phyloP scores from a whole-genome alignment of 2,329 filamentous ascomycete species.

The Hypoxylon sp. region DNA sequence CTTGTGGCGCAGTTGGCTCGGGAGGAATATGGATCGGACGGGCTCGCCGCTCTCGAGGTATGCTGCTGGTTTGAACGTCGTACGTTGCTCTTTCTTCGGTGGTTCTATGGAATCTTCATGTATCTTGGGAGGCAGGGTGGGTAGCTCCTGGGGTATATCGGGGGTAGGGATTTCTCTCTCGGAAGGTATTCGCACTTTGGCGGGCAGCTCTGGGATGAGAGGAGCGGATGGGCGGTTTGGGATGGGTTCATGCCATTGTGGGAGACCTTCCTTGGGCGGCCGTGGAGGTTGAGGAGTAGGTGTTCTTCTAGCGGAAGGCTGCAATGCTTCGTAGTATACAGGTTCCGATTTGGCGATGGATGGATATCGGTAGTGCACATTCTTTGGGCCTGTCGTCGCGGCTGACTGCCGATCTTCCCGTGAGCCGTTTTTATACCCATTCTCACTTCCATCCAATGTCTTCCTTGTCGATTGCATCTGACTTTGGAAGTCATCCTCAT shows the following conservation, averaged over 20 bases:
- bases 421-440: constrained; percentile 41
- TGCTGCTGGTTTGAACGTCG: constrained; percentile 84
- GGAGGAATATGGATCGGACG: constrained; percentile 87
- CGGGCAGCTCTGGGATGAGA: constrained; percentile 44
- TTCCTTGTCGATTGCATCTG: constrained; percentile 64
- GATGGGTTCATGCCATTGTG: constrained; percentile 10
- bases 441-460: constrained; percentile 50
- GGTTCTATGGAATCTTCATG: constrained; percentile 35
- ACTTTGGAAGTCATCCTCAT: constrained; percentile 56
- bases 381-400: constrained; percentile 12
- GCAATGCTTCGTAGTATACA: constrained; percentile 53
- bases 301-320: constrained; percentile 28
- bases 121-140: constrained; percentile 47
- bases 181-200: constrained; percentile 44
- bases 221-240: constrained; percentile 14
- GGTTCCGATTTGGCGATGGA: constrained; percentile 62
- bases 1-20: constrained; percentile 72
- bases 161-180: constrained; percentile 40
- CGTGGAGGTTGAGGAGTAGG: constrained; percentile 47
- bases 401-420: constrained; percentile 30
- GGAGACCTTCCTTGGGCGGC: constrained; percentile 50
- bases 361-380: constrained; percentile 62
- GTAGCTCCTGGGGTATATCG: constrained; percentile 34
- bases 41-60: constrained; percentile 90
- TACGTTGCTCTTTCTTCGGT: constrained; percentile 61